Percentiles rank a stretch among this genome's conserved stretches.
Conservation (phyloP, 2,329 filamentous ascomycete species). For the Zarea fungicola region DNA sequence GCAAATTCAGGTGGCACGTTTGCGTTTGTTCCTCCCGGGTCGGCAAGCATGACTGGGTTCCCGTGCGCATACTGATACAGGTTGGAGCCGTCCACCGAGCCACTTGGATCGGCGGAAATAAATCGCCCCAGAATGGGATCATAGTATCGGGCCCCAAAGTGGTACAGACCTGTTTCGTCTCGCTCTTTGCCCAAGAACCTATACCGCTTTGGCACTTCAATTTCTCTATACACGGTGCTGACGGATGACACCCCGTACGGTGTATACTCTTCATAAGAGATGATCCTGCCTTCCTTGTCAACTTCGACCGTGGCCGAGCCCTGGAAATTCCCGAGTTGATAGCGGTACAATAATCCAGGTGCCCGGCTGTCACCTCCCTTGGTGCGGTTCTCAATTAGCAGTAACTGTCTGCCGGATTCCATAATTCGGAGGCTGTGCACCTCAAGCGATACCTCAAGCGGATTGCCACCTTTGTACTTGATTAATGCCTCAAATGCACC, state of each 20-base stretch:
- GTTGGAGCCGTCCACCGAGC: slow-evolving; percentile 17
- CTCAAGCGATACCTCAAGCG: background rate
- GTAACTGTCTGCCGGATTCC: slow-evolving; percentile 9
- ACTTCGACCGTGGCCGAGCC: slow-evolving; percentile 19
- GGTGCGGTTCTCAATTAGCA: slow-evolving; percentile 10
- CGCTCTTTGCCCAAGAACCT: slow-evolving; percentile 20
- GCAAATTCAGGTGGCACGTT: background rate
- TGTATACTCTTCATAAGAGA: slow-evolving; percentile 28
- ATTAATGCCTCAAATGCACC: slow-evolving; percentile 14
- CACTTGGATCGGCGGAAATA: slow-evolving; percentile 21
- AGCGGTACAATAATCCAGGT: slow-evolving; percentile 11
- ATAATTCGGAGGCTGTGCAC: slow-evolving; percentile 9
- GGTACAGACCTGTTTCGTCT: slow-evolving; percentile 23
- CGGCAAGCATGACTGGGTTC: slow-evolving; percentile 13
- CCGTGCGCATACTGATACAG: slow-evolving; percentile 16
- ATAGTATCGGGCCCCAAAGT: slow-evolving; percentile 23
- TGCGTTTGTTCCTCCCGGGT: slow-evolving; percentile 7
- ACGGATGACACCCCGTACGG: slow-evolving; percentile 23
- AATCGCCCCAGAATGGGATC: slow-evolving; percentile 22
- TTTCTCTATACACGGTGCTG: background rate
- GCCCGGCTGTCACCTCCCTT: slow-evolving; percentile 14
- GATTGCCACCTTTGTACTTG: background rate
- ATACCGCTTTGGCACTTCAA: slow-evolving; percentile 20
- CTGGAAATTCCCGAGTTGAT: slow-evolving; percentile 13
- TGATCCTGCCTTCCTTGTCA: slow-evolving; percentile 19